Conservation (phyloP, 371 early-diverging fungal genomes). For the Rhizopus stolonifer region DNA sequence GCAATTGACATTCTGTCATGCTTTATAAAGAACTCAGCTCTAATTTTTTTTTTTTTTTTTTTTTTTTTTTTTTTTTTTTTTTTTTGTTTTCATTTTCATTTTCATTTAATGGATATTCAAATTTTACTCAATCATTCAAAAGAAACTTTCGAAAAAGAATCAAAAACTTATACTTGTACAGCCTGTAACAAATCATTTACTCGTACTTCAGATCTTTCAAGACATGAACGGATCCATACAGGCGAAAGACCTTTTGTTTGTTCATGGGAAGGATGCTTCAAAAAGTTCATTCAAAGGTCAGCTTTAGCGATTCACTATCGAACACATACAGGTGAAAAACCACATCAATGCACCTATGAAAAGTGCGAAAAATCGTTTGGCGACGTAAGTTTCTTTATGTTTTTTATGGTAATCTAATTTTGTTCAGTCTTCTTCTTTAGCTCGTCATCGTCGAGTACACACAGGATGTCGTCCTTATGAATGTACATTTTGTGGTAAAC, state of each 20-base stretch:
- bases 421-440: constrained; percentile 36
- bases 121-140: not conserved
- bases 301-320: constrained; percentile 76
- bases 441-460: constrained; percentile 43
- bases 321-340: constrained; percentile 79
- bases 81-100: not conserved
- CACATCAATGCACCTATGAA: constrained; percentile 68
- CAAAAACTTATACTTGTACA: constrained; percentile 29
- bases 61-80: not conserved
- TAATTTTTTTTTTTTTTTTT: not conserved
- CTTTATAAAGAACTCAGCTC: no score
- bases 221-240: no score
- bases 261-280: constrained; percentile 59
- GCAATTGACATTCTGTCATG: not conserved
- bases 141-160: not conserved
- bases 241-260: constrained; percentile 68
- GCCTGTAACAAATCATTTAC: constrained; percentile 67
- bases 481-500: constrained; percentile 46
- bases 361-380: constrained; percentile 63
- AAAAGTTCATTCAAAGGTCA: constrained; percentile 76
- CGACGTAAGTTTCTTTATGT: constrained; percentile 40
- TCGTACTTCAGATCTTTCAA: constrained; percentile 69
- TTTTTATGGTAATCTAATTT: not conserved
- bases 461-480: constrained; percentile 43
- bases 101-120: constrained; percentile 3